Evolutionary conservation across 495 filamentous ascomycete species (phyloP).

Genomic region (Viridothelium virens): DNA sequence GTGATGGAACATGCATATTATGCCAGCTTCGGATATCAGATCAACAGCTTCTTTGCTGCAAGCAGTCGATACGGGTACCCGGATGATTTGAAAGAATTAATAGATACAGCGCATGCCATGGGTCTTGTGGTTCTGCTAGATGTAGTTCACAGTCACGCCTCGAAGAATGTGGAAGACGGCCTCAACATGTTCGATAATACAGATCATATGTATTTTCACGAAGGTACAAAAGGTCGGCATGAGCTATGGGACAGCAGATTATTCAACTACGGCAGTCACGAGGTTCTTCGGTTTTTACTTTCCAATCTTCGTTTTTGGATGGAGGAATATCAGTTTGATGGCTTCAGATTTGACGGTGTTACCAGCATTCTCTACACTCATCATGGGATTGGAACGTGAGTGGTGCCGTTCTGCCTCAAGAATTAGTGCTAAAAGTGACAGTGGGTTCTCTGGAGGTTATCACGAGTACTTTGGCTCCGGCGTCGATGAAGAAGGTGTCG

Average conservation of each 20-base stretch:
- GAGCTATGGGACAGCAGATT: slow-evolving; percentile 92
- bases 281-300: slow-evolving; percentile 86
- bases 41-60: slow-evolving; percentile 97
- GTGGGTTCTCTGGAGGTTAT: slow-evolving; percentile 95
- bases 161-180: slow-evolving; percentile 91
- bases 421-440: slow-evolving; percentile 36
- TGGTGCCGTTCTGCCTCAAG: slow-evolving; percentile 25
- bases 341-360: slow-evolving; percentile 95
- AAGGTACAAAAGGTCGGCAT: slow-evolving; percentile 70
- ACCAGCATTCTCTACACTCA: slow-evolving; percentile 96
- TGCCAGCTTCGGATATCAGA: slow-evolving; percentile 95
- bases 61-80: slow-evolving; percentile 92
- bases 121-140: slow-evolving; percentile 90
- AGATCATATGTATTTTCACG: slow-evolving; percentile 94
- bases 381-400: slow-evolving; percentile 96
- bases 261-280: slow-evolving; percentile 94
- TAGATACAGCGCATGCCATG: slow-evolving; percentile 88
- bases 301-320: slow-evolving; percentile 98
- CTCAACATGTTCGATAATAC: slow-evolving; percentile 91
- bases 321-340: slow-evolving; percentile 95
- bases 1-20: slow-evolving; percentile 99
- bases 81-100: slow-evolving; percentile 91
- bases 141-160: slow-evolving; percentile 95
- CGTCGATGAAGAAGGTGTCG: slow-evolving; percentile 93
- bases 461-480: slow-evolving; percentile 92